Evolutionary conservation across 352 stramenopile species (phyloP), one percentile per base, ranked within the genome.

Genomic region (Phytophthora litchii): DNA sequence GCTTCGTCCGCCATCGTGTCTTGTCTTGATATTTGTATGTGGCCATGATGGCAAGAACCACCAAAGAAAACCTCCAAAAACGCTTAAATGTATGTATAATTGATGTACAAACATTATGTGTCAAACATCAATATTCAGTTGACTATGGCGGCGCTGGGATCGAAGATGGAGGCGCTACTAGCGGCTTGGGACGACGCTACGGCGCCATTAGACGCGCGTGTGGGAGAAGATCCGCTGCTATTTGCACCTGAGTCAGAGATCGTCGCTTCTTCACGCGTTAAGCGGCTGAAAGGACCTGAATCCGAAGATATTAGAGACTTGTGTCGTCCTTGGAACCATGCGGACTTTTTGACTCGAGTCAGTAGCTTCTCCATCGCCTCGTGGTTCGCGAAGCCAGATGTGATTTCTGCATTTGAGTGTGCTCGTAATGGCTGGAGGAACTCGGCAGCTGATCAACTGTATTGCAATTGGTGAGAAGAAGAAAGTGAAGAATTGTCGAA

Each of bases 361-460:
- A 63, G 64, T 45, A 89, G 58, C 44, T 91, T 88, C 54, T 62
- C 53, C 20, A 78, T 84, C 40, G 75, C 45, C 32, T 79, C 64
- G 34, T 91, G 81, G 81, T 88, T 88, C 27, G 81, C 76, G 14
- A 91, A 91, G 38, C 81, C 78, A 25, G 60, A 64, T 1, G 23
- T 29, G 11, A 80, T 91, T 51, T 74, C 47, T 25, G 63, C 62
- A 9, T 74, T 89, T 19, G 68, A 58, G 27, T 85, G 77, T 41
- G 74, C 78, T 48, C 78, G 77, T 23, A 53, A 78, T 53, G 81
- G 81, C 12, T 91, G 78, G 78, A 51, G 29, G 16, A 86, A 91
- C 54, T 71, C 60, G 4, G 54, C 49, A 20, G 34, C 59, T 5
- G 78, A 91, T 45, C 52, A 80, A 54, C 64, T 91, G 27, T 41